Evolutionary conservation across 1,284 basidiomycete species (phyloP).

Genomic region (Porphyrellus sp.): DNA sequence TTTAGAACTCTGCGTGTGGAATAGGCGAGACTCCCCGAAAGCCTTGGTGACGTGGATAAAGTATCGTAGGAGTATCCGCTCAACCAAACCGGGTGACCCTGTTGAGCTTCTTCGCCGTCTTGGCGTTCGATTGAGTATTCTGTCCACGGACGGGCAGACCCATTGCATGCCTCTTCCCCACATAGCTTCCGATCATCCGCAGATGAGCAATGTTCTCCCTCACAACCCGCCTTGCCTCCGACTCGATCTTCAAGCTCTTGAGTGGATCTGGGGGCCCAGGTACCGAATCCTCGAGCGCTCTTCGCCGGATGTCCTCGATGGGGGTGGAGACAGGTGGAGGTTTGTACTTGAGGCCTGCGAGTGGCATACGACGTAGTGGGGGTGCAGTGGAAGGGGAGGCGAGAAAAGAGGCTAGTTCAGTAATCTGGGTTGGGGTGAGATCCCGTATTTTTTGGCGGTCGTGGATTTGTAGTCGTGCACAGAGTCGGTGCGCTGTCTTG

Average conservation of each 20-base stretch:
- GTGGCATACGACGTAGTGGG: slow-evolving; percentile 57
- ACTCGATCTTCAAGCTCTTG: slow-evolving; percentile 74
- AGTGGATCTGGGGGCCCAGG: slow-evolving; percentile 51
- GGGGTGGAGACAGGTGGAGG: slow-evolving; percentile 48
- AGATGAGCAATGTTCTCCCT: slow-evolving; percentile 89
- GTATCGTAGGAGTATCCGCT: slow-evolving; percentile 17
- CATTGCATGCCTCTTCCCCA: slow-evolving; percentile 85
- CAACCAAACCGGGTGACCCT: slow-evolving; percentile 50
- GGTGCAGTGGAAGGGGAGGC: slow-evolving; percentile 76
- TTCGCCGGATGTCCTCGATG: slow-evolving; percentile 39
- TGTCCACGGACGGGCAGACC: slow-evolving; percentile 87
- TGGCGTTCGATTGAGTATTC: slow-evolving; percentile 82
- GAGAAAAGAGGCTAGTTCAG: slow-evolving; percentile 81
- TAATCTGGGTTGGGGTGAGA: slow-evolving; percentile 78
- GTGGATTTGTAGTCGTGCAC: slow-evolving; percentile 87
- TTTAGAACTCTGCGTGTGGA: not conserved
- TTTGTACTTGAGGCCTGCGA: slow-evolving; percentile 53
- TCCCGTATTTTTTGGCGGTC: slow-evolving; percentile 73
- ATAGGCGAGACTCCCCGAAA: not conserved
- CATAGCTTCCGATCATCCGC: slow-evolving; percentile 85
- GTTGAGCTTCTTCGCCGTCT: slow-evolving; percentile 85
- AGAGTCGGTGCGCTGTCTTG: slow-evolving; percentile 71
- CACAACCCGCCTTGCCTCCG: slow-evolving; percentile 75
- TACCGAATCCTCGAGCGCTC: slow-evolving; percentile 24
- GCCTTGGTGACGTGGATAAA: slow-evolving; percentile 8